Percentiles rank a stretch among this genome's conserved stretches.
Evolutionary conservation across 2,329 filamentous ascomycete species (phyloP).

Genomic region (Curvularia spicifera): DNA sequence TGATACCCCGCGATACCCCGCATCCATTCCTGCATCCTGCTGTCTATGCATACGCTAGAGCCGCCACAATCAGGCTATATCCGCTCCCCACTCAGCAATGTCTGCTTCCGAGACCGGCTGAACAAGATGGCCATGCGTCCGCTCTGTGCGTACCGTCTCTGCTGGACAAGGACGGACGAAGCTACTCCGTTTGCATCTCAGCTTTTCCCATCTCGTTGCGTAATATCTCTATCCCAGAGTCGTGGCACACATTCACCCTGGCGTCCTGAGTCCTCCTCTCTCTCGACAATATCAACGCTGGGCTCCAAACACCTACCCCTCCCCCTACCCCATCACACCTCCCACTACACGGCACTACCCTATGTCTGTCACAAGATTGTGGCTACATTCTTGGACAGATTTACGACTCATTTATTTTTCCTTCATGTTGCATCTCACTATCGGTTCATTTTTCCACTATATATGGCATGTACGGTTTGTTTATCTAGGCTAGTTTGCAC

Average conservation of each 20-base stretch:
- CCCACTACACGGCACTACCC: neutral
- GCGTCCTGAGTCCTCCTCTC: slow-evolving; percentile 25
- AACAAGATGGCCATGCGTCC: neutral
- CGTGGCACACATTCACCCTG: slow-evolving; percentile 23
- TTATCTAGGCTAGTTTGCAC: slow-evolving; percentile 16
- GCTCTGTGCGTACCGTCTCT: slow-evolving; percentile 35
- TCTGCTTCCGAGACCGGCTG: slow-evolving; percentile 1
- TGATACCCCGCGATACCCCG: slow-evolving; percentile 49
- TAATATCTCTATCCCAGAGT: slow-evolving; percentile 33
- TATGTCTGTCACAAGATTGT: neutral
- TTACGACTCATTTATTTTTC: neutral
- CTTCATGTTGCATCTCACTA: neutral
- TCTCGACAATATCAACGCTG: neutral
- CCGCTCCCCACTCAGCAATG: slow-evolving; percentile 9
- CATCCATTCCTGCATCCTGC: slow-evolving; percentile 38
- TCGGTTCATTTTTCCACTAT: slow-evolving; percentile 5
- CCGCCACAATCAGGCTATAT: slow-evolving; percentile 14
- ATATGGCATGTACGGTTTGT: slow-evolving; percentile 14
- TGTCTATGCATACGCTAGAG: slow-evolving; percentile 35
- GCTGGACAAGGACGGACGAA: slow-evolving; percentile 44
- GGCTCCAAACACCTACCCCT: neutral
- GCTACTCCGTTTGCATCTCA: slow-evolving; percentile 30
- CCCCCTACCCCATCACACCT: neutral
- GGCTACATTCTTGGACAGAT: neutral
- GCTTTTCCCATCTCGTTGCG: slow-evolving; percentile 39